Base-by-base conservation (phyloP, 2,329 filamentous ascomycete species). In the Calonectria pauciramosa region DNA sequence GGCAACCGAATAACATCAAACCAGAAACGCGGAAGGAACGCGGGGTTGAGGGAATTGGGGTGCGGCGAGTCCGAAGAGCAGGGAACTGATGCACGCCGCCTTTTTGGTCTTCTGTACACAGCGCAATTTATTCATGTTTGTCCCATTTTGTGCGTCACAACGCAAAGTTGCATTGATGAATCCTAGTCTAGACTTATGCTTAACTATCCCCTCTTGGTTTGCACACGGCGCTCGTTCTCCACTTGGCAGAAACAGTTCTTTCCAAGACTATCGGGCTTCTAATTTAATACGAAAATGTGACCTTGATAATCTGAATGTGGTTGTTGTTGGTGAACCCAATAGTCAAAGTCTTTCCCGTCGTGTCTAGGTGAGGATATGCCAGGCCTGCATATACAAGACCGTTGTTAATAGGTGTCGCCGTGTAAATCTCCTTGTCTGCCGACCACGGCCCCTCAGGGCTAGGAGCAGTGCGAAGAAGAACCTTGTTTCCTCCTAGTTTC, bases 311-410 rank as follows among this genome's bases (percentile, higher is more conserved):
- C 67, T 86, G 82, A 10, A 85, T 85, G 49, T 82, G 81, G 65
- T 86, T 86, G 34, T 86, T 84, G 70, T 86, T 87, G 1, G 84
- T 87, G 44, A 82, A 87, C 0, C 84, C 85, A 59, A 86, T 80
- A 0, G 83, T 84, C 70, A 86, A 54, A 0, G 84, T 86, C 75
- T 78, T 78, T 0, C 85, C 85, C 0, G 82, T 82, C 7, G 77
- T 74, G 51, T 87, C 85, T 4, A 86, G 73, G 54, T 86, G 85
- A 0, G 86, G 85, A 49, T 86, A 86, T 2, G 54, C 85, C 76
- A 85, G 20, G 1, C 85, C 85, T 2, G 85, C 85, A 56, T 87
- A 86, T 2, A 84, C 84, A 28, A 79, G 8, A 0, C 77, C 77
- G 4, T 70, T 71, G 18, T 84, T 80, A 8, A 86, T 85, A 0